These are phyloP conservation scores for Venturia pyrina DNA, from an alignment of 2,329 filamentous ascomycete species.

Conservation along the genomic window DNA sequence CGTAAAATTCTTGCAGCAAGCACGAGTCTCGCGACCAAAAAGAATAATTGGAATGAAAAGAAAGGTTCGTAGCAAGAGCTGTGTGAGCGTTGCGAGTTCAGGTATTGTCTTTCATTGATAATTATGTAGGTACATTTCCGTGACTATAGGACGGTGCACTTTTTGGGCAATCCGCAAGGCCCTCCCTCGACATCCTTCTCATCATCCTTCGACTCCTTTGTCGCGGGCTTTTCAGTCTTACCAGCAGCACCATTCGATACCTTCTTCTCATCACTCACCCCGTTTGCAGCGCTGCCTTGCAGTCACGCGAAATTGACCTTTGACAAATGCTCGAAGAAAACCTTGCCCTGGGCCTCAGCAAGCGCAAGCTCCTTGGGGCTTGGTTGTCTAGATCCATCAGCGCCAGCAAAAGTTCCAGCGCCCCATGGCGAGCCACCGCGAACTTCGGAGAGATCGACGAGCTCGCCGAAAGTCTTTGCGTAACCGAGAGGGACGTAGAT, in stretches of 20 bases:
- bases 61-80: background rate
- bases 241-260: conserved; percentile 9
- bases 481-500: conserved; percentile 95
- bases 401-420: conserved; percentile 73
- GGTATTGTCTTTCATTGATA: background rate
- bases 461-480: conserved; percentile 61
- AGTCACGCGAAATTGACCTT: conserved; percentile 38
- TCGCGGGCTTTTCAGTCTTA: conserved; percentile 21
- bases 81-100: too few species aligned
- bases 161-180: conserved; percentile 66
- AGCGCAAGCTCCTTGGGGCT: conserved; percentile 63
- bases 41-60: background rate
- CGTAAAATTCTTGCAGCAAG: background rate
- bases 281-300: conserved; percentile 12
- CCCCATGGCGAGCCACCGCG: conserved; percentile 88
- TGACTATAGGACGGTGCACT: conserved; percentile 55
- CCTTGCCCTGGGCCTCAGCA: conserved; percentile 72
- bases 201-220: conserved; percentile 20
- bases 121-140: background rate
- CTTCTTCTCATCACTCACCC: conserved; percentile 16
- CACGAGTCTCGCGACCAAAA: background rate
- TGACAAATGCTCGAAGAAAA: conserved; percentile 67
- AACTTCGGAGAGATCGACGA: conserved; percentile 66
- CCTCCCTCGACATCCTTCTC: conserved; percentile 48
- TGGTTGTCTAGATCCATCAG: conserved; percentile 78